Conservation (phyloP, 2,329 filamentous ascomycete species). For the Venturia pyrina region DNA sequence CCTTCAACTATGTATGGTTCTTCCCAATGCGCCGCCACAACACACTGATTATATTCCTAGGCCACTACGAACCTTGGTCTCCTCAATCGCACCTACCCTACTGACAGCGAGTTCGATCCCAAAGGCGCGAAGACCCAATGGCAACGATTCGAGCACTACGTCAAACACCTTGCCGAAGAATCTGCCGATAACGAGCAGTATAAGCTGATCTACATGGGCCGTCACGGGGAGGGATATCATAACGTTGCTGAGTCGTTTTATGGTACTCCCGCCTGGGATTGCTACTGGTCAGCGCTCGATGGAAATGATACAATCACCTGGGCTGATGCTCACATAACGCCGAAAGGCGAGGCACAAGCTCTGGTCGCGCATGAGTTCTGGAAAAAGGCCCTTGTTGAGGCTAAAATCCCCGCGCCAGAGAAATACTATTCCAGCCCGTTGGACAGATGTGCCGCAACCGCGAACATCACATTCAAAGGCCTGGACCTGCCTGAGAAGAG, state of each 20-base stretch:
- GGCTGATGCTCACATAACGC: conserved; percentile 54
- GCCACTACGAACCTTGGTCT: conserved; percentile 55
- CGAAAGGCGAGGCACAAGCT: conserved; percentile 47
- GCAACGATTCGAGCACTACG: conserved; percentile 52
- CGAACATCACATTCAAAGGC: conserved; percentile 48
- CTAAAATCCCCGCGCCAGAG: conserved; percentile 51
- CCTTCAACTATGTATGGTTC: conserved; percentile 51
- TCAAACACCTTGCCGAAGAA: conserved; percentile 42
- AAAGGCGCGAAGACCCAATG: conserved; percentile 45
- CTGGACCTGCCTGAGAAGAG: conserved; percentile 41
- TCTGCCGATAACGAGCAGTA: conserved; percentile 41
- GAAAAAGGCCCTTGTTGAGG: conserved; percentile 39
- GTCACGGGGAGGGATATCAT: conserved; percentile 59
- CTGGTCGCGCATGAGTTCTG: conserved; percentile 50
- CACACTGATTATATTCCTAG: conserved; percentile 25
- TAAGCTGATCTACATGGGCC: conserved; percentile 57
- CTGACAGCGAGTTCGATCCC: conserved; percentile 35
- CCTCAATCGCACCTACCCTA: conserved; percentile 51
- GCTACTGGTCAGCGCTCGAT: conserved; percentile 55
- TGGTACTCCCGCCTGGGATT: conserved; percentile 60
- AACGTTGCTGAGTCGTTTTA: conserved; percentile 58
- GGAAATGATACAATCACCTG: conserved; percentile 54
- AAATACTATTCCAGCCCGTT: conserved; percentile 57
- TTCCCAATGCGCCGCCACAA: background rate
- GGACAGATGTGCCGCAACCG: conserved; percentile 52